A percentile compares a stretch with the other conserved stretches of the same genome.
Evolutionary conservation across 495 filamentous ascomycete genomes (phyloP).

Genomic region (Hypoxylon rickii): DNA sequence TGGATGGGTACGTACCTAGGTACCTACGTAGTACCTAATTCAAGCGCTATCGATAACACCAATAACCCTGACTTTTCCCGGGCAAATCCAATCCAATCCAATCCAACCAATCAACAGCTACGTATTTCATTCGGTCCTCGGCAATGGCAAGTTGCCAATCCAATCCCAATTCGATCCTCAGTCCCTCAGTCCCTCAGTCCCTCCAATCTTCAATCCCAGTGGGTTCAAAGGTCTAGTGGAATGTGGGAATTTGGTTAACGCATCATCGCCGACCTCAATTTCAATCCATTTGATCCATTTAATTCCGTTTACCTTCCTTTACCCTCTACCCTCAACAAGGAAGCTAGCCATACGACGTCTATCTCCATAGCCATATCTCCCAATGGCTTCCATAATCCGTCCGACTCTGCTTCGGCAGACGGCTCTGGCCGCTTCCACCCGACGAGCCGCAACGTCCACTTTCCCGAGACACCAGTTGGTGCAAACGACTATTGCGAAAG

Average conservation of each 20-base stretch:
- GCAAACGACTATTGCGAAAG: conserved; percentile 40
- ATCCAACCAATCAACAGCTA: conserved; percentile 23
- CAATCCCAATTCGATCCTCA: too few relatives aligned
- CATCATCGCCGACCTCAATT: conserved; percentile 24
- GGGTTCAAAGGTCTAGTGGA: too few relatives aligned
- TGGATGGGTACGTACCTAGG: too few relatives aligned
- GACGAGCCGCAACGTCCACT: conserved; percentile 34
- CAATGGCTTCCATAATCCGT: conserved; percentile 61
- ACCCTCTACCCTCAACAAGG: too few relatives aligned
- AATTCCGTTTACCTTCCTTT: too few relatives aligned
- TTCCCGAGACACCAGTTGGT: conserved; percentile 38
- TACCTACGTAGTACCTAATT: too few relatives aligned
- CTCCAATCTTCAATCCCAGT: too few relatives aligned
- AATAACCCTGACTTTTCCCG: conserved; percentile 13
- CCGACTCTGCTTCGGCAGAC: conserved; percentile 58
- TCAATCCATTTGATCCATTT: background rate
- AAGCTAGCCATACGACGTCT: too few relatives aligned
- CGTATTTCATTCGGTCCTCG: conserved; percentile 31
- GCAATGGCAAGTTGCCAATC: too few relatives aligned
- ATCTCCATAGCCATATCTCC: background rate
- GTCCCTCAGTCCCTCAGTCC: too few relatives aligned
- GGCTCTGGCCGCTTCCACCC: conserved; percentile 43
- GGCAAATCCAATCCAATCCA: conserved; percentile 7
- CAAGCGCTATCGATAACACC: too few relatives aligned
- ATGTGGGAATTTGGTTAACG: conserved; percentile 9